Evolutionary conservation across 2,329 filamentous ascomycete species (phyloP), one percentile per base, ranked within the genome.

Genomic region (Cladosporium cucumerinum): DNA sequence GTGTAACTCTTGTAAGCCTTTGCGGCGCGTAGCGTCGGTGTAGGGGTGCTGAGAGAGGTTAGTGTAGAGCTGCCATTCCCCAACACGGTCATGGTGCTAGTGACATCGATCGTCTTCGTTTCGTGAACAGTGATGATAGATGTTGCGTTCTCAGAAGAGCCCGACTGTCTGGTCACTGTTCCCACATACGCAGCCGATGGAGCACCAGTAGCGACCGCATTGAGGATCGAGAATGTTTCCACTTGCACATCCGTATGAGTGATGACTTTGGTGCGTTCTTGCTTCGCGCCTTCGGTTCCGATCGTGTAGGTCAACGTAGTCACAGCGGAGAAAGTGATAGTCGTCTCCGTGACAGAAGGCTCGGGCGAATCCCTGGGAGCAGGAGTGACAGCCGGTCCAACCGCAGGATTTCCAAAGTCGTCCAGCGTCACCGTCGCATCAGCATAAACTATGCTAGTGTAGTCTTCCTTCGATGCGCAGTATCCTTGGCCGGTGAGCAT

Each of bases 1-100:
- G 21, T 65, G 61, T 67, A 69, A 16, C 52, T 63, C 57, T 61
- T 67, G 67, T 75, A 75, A 28, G 46, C 36, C 46, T 65, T 62
- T 23, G 60, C 62, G 48, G 60, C 52, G 21, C 14, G 28, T 26
- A 57, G 32, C 34, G 65, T 57, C 4, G 64, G 32, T 46, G 34
- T 65, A 26, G 43, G 52, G 59, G n/a, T 48, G 1, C 59, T 59
- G 52, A 36, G 36, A 62, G 65, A 39, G 30, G 48, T 62, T 28
- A 49, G 60, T 43, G 64, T 61, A 55, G 48, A 57, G 54, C 64
- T 65, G 43, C 55, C 61, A n/a, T 62, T 62, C 34, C 32, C 49
- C 54, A 65, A 46, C 39, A 63, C 34, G 5, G 66, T 62, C 26
- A 58, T 66, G 14, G 66, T 67, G 4, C 61, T 65, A 4, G 57